Percentiles rank a stretch among this genome's conserved stretches.
phyloP scores from a whole-genome alignment of 352 stramenopile species.

The Pythium biforme region DNA sequence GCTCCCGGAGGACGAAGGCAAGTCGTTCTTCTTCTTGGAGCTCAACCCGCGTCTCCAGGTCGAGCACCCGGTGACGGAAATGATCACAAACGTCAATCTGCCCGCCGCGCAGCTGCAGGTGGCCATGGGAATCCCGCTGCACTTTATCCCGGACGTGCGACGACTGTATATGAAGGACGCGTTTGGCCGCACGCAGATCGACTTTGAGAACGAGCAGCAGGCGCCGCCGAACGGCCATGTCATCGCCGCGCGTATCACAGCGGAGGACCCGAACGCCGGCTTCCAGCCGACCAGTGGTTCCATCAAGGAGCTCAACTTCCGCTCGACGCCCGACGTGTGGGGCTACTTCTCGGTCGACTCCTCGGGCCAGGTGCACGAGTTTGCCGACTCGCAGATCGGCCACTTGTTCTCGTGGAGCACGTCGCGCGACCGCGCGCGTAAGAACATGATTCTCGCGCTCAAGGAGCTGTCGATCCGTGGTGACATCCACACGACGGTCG shows the following conservation, averaged over 20 bases:
- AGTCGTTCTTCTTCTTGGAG: slow-evolving; percentile 99
- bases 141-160: slow-evolving; percentile 98
- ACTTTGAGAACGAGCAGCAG: slow-evolving; percentile 93
- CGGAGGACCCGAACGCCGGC: slow-evolving; percentile 98
- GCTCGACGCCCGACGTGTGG: slow-evolving; percentile 98
- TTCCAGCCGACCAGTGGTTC: slow-evolving; percentile 98
- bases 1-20: slow-evolving; percentile 83
- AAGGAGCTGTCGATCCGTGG: slow-evolving; percentile 99
- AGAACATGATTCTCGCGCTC: slow-evolving; percentile 98
- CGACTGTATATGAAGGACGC: slow-evolving; percentile 96
- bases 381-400: slow-evolving; percentile 99
- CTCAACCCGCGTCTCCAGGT: slow-evolving; percentile 99
- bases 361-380: slow-evolving; percentile 99
- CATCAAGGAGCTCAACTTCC: slow-evolving; percentile 99
- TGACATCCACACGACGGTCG: slow-evolving; percentile 99
- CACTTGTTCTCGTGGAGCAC: slow-evolving; percentile 98
- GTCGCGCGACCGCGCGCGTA: slow-evolving; percentile 95
- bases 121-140: slow-evolving; percentile 99
- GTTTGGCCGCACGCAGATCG: slow-evolving; percentile 91
- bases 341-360: slow-evolving; percentile 99
- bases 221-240: slow-evolving; percentile 92
- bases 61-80: slow-evolving; percentile 99
- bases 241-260: slow-evolving; percentile 99
- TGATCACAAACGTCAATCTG: slow-evolving; percentile 98
- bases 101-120: slow-evolving; percentile 97